These are phyloP conservation scores for Penicillium longicatenatum DNA, from an alignment of 495 filamentous ascomycete genomes.

Conservation along the genomic window DNA sequence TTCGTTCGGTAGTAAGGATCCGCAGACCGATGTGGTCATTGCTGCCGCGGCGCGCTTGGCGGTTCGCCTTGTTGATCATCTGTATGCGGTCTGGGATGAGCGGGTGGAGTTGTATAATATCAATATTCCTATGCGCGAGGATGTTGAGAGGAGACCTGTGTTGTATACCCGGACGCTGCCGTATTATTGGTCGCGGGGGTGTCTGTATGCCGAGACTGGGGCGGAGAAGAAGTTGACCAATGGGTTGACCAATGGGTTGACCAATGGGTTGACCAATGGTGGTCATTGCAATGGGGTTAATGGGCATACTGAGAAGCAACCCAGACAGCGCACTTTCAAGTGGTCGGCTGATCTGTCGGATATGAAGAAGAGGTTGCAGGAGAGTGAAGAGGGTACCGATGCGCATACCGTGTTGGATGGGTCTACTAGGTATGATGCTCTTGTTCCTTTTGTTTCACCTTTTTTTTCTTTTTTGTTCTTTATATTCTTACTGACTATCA, in stretches of 20 bases:
- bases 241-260: constrained; percentile 16
- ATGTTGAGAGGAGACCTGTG: constrained; percentile 64
- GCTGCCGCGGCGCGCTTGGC: constrained; percentile 64
- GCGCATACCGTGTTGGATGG: constrained; percentile 90
- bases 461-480: too few relatives aligned
- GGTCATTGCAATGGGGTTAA: constrained; percentile 48
- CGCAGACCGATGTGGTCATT: constrained; percentile 71
- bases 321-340: constrained; percentile 39
- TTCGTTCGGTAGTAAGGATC: constrained; percentile 77
- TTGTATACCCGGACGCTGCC: constrained; percentile 78
- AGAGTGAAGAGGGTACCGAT: constrained; percentile 76
- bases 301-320: constrained; percentile 16
- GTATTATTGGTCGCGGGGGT: constrained; percentile 82
- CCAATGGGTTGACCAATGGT: constrained; percentile 19
- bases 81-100: constrained; percentile 71
- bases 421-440: constrained; percentile 38
- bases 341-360: constrained; percentile 48
- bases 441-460: constrained; percentile 1
- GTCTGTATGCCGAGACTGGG: constrained; percentile 70
- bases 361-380: constrained; percentile 49
- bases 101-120: constrained; percentile 82
- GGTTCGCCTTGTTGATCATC: constrained; percentile 73
- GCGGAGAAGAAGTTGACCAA: constrained; percentile 8
- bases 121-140: constrained; percentile 72
- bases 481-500: constrained; percentile 7